Evolutionary conservation across 83 land plant species (phyloP), one percentile per base, ranked within the genome.

Genomic region (Picea engelmannii): DNA sequence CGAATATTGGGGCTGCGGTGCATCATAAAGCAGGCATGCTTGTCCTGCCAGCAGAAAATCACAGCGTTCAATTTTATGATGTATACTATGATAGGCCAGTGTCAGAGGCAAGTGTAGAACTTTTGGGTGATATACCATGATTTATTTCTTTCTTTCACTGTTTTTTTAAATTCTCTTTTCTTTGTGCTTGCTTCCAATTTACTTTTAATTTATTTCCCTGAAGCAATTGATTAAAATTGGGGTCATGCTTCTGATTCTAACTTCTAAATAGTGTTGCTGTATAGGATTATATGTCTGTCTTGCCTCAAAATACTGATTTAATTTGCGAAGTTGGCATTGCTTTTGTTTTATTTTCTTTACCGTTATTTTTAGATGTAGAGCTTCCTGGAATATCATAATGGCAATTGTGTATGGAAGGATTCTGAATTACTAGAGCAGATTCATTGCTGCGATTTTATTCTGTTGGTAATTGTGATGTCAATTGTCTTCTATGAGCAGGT

Each of bases 31-130:
- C 87, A 84, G 95, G 97, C 60, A 78, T 89, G 21, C 82, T 92
- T 80, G 95, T 91, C 62, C 49, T 98, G 8, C 90, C 83, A 3
- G 84, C 97, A 62, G 91, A 92, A 40, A 89, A 93, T 75, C 89
- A 92, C 59, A 75, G 90, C 55, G 81, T 98, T 24, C 99, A 98
- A 79, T 96, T 98, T 68, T 98, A 91, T 82, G 93, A 91, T 78
- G 76, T 91, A 66, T 84, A 88, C 80, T 83, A 87, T 81, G 91
- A 96, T 76, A 84, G 82, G 81, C 95, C 88, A 55, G 84, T 87
- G 58, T 79, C 86, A 64, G 88, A 98, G 96, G 95, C 93, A 27
- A 65, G 84, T 21, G 23, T 25, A 49, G 61, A 66, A 77, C 6
- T 4, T 73, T 67, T 59, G 75, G 52, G 75, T 21, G 20, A 40